Evolutionary conservation across 2,329 filamentous ascomycete genomes (phyloP), one percentile per base, ranked within the genome.

Genomic region (Claviceps monticola): DNA sequence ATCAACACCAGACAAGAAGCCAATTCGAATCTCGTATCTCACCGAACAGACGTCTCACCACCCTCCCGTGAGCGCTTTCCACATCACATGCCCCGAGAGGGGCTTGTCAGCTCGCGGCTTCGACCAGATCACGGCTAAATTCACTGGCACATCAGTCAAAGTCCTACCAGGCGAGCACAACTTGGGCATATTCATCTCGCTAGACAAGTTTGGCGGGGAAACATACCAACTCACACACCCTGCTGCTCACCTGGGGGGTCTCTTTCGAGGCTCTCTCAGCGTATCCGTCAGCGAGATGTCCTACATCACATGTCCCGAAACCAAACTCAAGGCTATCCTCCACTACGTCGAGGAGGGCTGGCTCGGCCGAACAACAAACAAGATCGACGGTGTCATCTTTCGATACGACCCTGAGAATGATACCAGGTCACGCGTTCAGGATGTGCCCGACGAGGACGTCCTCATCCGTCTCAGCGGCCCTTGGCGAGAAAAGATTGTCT

Each of bases 21-120:
- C 62, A n/a, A 78, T 95, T 59, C 86, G 84, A 59, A 80, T 98
- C 59, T 95, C 89, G 9, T 98, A 95, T 66, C 76, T 98, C 55
- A 97, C 93, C 26, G 93, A 98, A 70, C 93, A 98, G 71, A 98
- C 93, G 8, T 96, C 89, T 7, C 93, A 98, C 62, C 93, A 98
- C 68, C 93, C 93, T 37, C 93, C 93, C 9, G 91, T 98, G 58
- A 97, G 91, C 59, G 93, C 93, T 14, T 98, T 95, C 68, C 91
- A 87, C 66, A 83, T 96, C 57, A 84, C 89, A 63, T 98, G 93
- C 64, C 89, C 90, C 0, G 86, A 94, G 59, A 90, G 88, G 64
- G 93, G 91, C 29, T 78, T 98, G 57, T 82, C 81, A 39, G 93
- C 93, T 16, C 79, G 85, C 53, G 93, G 93, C 1, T 98, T 91